Conservation (phyloP, 2,329 filamentous ascomycete species). For the Diaporthe capsici region DNA sequence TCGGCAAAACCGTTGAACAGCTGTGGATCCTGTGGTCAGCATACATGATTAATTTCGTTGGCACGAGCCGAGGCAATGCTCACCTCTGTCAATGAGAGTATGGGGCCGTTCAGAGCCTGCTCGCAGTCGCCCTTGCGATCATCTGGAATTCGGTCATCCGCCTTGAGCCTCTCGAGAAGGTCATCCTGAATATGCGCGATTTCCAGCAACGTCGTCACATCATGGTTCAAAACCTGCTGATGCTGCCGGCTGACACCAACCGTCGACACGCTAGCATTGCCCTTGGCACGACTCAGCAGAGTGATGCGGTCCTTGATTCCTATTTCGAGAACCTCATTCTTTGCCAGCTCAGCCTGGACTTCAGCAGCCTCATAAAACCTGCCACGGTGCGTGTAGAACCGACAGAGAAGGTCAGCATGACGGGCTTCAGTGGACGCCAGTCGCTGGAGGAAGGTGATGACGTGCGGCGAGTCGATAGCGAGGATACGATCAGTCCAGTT, state of each 20-base stretch:
- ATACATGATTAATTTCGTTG: neutral
- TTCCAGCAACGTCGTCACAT: conserved; percentile 88
- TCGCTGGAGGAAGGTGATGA: conserved; percentile 86
- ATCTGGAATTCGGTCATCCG: conserved; percentile 77
- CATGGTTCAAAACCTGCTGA: conserved; percentile 87
- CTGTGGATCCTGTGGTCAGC: conserved; percentile 56
- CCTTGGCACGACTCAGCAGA: conserved; percentile 90
- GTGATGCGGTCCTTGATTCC: conserved; percentile 88
- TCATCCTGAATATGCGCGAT: conserved; percentile 97
- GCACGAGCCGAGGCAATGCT: conserved; percentile 51
- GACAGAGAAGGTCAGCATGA: conserved; percentile 92
- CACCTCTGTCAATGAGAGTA: conserved; percentile 83
- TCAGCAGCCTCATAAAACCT: conserved; percentile 89
- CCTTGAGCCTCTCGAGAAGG: conserved; percentile 81
- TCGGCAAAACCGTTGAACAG: conserved; percentile 96
- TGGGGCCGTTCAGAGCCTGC: conserved; percentile 79
- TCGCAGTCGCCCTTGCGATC: conserved; percentile 76
- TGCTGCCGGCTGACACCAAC: conserved; percentile 82
- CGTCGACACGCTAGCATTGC: conserved; percentile 89
- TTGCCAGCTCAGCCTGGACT: conserved; percentile 87
- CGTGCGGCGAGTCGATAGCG: conserved; percentile 85
- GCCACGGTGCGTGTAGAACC: conserved; percentile 88
- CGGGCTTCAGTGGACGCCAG: conserved; percentile 79
- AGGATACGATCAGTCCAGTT: conserved; percentile 89
- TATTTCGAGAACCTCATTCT: conserved; percentile 80